These are phyloP conservation scores for Coemansia sp. DNA, from an alignment of 192 early-diverging fungal species.

Conservation along the genomic window DNA sequence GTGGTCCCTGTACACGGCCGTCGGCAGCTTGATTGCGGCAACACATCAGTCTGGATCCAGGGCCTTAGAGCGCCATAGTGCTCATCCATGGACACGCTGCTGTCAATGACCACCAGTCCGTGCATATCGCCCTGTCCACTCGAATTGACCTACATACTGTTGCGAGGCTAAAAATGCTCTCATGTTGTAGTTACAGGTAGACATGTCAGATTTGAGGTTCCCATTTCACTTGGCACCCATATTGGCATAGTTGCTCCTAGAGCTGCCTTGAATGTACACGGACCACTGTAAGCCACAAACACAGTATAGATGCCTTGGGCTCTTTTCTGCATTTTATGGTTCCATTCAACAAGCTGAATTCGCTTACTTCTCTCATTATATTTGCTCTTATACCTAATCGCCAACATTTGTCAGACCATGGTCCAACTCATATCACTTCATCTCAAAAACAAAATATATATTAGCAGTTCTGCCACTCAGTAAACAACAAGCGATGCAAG, in stretches of 20 bases:
- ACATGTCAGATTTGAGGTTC: neutral
- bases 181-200: slow-evolving; percentile 23
- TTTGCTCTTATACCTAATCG: no score
- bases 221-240: neutral
- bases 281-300: slow-evolving; percentile 1
- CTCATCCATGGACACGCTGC: neutral
- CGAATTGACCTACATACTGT: neutral
- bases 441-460: no score
- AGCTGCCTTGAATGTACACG: neutral
- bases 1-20: no score
- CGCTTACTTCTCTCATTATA: no score
- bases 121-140: neutral
- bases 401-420: no score
- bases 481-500: no score
- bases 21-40: no score
- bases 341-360: neutral
- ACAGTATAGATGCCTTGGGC: slow-evolving; percentile 19
- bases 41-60: no score
- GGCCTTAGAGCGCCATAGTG: slow-evolving; percentile 17
- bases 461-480: no score
- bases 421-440: no score
- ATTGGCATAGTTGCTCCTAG: neutral
- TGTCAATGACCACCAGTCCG: neutral
- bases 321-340: neutral
- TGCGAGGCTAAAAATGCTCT: neutral